Conservation (phyloP, 208 protist species). For the Leishmania tropica region DNA sequence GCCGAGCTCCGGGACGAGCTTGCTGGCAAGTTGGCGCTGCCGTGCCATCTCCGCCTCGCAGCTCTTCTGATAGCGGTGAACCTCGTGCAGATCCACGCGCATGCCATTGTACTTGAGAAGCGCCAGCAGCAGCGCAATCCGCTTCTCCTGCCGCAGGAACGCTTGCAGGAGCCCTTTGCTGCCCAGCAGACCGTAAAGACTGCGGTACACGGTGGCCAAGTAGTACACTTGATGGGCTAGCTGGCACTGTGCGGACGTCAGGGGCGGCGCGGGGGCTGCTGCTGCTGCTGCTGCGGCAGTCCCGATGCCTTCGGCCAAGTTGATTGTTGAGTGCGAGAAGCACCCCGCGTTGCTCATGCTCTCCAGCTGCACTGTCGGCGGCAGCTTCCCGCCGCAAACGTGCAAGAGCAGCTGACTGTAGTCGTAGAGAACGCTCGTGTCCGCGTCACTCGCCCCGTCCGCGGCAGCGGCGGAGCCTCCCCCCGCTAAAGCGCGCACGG, state of each 20-base stretch:
- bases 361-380: slow-evolving; percentile 29
- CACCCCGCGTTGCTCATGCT: slow-evolving; percentile 1
- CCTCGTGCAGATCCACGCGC: slow-evolving; percentile 60
- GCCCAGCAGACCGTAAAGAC: slow-evolving; percentile 80
- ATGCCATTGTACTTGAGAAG: slow-evolving; percentile 79
- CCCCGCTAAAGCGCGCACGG: no score
- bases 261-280: slow-evolving; percentile 15
- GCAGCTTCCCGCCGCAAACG: slow-evolving; percentile 27
- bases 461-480: not conserved
- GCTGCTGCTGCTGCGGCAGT: not conserved
- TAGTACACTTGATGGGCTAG: slow-evolving; percentile 76
- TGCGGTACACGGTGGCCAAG: slow-evolving; percentile 75
- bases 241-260: slow-evolving; percentile 35
- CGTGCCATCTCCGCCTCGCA: slow-evolving; percentile 59
- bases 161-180: slow-evolving; percentile 77
- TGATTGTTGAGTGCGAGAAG: not conserved
- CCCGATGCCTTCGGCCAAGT: not conserved
- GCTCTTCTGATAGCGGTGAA: slow-evolving; percentile 54
- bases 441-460: slow-evolving; percentile 11
- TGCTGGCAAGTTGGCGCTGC: slow-evolving; percentile 33
- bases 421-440: slow-evolving; percentile 31
- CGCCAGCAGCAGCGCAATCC: slow-evolving; percentile 71
- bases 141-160: slow-evolving; percentile 89
- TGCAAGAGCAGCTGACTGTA: slow-evolving; percentile 34
- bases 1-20: slow-evolving; percentile 49